Percentiles rank a stretch among this genome's conserved stretches.
Evolutionary conservation across 805 yeast genomes (phyloP).

Genomic region (Geotrichum ghanense): DNA sequence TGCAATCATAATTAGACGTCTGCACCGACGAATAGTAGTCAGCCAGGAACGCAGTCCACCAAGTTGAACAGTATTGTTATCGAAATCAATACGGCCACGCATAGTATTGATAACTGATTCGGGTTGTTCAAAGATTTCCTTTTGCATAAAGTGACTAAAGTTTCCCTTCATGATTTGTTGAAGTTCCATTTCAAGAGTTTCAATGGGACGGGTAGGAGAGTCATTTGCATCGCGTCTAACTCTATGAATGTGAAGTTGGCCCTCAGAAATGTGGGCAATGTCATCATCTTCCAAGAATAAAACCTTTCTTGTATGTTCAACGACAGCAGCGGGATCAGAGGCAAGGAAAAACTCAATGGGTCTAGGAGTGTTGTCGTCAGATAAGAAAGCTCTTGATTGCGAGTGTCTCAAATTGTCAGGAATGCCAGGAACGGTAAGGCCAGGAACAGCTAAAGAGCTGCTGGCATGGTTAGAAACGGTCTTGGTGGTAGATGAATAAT

Average conservation of each 20-base stretch:
- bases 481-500: constrained; percentile 6
- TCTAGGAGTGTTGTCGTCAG: constrained; percentile 85
- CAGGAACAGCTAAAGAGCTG: constrained; percentile 3
- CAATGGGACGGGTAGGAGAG: constrained; percentile 91
- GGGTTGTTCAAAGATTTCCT: constrained; percentile 97
- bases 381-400: constrained; percentile 91
- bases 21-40: constrained; percentile 82
- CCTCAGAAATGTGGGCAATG: constrained; percentile 95
- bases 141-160: constrained; percentile 94
- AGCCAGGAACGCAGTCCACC: constrained; percentile 86
- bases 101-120: constrained; percentile 96
- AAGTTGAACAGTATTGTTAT: constrained; percentile 57
- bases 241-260: constrained; percentile 97
- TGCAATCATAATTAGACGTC: constrained; percentile 95
- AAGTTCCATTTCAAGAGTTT: constrained; percentile 92
- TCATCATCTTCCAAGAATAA: constrained; percentile 95
- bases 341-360: constrained; percentile 94
- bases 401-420: constrained; percentile 68
- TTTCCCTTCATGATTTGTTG: constrained; percentile 98
- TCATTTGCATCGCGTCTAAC: constrained; percentile 73
- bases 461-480: constrained; percentile 5
- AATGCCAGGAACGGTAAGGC: constrained; percentile 28
- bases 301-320: constrained; percentile 95
- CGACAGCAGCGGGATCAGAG: constrained; percentile 93
- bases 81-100: constrained; percentile 98